Evolutionary conservation across 2,329 filamentous ascomycete genomes (phyloP), one percentile per base, ranked within the genome.

Genomic region (Westerdykella sp.): DNA sequence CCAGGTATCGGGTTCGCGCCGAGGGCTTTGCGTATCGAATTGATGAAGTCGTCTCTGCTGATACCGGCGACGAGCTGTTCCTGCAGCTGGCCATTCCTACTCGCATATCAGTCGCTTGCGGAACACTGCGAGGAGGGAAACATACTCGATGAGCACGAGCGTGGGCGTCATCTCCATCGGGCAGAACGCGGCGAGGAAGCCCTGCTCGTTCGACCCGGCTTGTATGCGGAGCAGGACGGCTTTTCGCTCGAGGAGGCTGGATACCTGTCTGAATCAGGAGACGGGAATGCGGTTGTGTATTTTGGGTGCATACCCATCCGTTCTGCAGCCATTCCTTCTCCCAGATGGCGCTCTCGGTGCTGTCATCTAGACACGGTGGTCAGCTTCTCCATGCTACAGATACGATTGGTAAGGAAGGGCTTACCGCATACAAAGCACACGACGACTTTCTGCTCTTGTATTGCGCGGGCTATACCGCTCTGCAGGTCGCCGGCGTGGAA

Each of bases 401-500:
- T 15, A 11, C 6, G 2, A 28, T 2, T 28, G 11, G 4, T 5
- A 28, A 5, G 25, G 11, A 28, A 28, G 4, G 18, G 23, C 45
- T 52, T 66, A 88, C 87, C 84, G 59, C 81, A 80, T 25, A 95
- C 83, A 66, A 96, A 94, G 69, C 88, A 95, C 23, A 86, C 78
- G 1, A 96, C 85, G 14, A 85, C 75, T 67, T 91, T 94, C 46
- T 79, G 73, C 63, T 90, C 75, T 47, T 80, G 77, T 6, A 96
- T 75, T 11, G 90, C 88, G 15, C 79, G 73, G 25, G 78, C 75
- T 55, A 96, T 94, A 45, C 87, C 90, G 57, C 84, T 83, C 57
- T 94, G 85, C 15, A 96, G 69, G 47, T 80, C 81, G 14, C 89
- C 90, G 47, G 82, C 60, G 64, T 89, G 90, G 68, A 95, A 96